Evolutionary conservation across 345 rosid genomes (phyloP).

Genomic region (Gossypium ekmanianum): DNA sequence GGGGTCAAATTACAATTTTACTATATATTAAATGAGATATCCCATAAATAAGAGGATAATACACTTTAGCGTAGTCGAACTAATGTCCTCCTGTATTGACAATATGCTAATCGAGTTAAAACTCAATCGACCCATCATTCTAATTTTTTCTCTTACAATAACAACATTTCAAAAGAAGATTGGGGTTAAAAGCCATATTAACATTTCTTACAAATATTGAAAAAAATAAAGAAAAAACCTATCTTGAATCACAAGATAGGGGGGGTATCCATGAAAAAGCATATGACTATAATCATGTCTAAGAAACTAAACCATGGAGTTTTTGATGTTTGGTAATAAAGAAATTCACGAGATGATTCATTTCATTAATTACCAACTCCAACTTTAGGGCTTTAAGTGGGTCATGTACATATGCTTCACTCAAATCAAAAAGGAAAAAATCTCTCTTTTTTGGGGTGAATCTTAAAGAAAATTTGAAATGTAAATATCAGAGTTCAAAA

Average conservation of each 20-base stretch:
- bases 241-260: neutral
- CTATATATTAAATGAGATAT: no score
- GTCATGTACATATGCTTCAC: neutral
- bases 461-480: neutral
- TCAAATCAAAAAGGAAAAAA: neutral
- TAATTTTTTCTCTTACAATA: no score
- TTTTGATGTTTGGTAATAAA: neutral
- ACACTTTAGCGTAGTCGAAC: no score
- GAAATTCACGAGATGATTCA: neutral
- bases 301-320: neutral
- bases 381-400: neutral
- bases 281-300: neutral
- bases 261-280: neutral
- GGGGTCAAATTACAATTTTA: no score
- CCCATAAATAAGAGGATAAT: no score
- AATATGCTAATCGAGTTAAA: no score
- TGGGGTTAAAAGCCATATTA: no score
- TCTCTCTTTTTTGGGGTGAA: neutral
- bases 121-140: no score
- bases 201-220: no score
- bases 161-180: no score
- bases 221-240: neutral
- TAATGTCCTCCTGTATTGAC: no score
- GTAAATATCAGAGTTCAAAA: neutral
- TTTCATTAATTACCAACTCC: conserved; percentile 8